phyloP scores from a whole-genome alignment of 768 basidiomycete genomes.

The Leccinum boreale region DNA sequence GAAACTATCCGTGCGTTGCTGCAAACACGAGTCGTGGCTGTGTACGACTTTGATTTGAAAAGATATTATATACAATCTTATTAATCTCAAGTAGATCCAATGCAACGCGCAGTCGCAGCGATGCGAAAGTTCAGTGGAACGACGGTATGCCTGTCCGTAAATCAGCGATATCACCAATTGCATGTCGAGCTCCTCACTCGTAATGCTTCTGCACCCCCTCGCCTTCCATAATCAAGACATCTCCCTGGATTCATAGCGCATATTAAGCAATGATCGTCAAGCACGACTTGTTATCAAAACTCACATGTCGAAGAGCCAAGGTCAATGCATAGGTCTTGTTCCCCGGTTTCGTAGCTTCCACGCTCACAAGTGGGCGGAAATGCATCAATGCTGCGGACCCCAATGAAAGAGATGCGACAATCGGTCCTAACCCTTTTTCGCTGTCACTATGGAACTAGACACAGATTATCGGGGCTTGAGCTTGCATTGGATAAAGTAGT shows the following conservation, averaged over 20 bases:
- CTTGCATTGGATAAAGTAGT: background rate
- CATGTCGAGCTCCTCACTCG: constrained; percentile 46
- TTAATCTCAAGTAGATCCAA: constrained; percentile 35
- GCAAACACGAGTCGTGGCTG: constrained; percentile 11
- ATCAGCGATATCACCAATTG: constrained; percentile 10
- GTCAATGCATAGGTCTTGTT: constrained; percentile 40
- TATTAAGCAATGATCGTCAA: constrained; percentile 4
- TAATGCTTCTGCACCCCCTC: constrained; percentile 63
- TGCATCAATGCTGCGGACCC: constrained; percentile 80
- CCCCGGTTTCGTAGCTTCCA: constrained; percentile 31
- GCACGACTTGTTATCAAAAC: constrained; percentile 8
- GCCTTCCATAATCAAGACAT: constrained; percentile 78
- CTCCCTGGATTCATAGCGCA: constrained; percentile 52
- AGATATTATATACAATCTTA: background rate
- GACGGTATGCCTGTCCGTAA: constrained; percentile 61
- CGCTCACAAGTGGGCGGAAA: constrained; percentile 53
- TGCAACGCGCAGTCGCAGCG: constrained; percentile 74
- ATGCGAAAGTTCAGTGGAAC: constrained; percentile 73
- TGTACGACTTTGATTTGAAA: background rate
- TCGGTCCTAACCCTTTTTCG: constrained; percentile 68
- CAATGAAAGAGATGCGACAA: constrained; percentile 73
- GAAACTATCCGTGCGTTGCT: background rate
- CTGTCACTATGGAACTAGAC: constrained; percentile 75
- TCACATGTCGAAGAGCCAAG: constrained; percentile 65
- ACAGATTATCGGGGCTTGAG: constrained; percentile 6